A percentile compares a stretch with the other conserved stretches of the same genome.
Conservation (phyloP, 2,329 filamentous ascomycete genomes). For the Colletotrichum sp. region DNA sequence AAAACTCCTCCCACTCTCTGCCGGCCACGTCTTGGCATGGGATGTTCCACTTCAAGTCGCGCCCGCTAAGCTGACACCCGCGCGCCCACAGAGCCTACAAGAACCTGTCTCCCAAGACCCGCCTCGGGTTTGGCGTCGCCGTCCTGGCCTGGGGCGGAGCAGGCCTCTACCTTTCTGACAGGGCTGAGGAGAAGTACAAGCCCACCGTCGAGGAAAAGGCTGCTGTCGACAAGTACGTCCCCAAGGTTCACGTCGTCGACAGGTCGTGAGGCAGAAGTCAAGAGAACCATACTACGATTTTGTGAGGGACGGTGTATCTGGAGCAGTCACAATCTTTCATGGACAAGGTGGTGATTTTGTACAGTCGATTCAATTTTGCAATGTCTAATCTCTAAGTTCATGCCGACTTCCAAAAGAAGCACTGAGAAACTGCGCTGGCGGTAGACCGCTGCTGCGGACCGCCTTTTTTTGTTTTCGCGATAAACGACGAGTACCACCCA, state of each 20-base stretch:
- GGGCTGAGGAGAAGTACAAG: constrained; percentile 73
- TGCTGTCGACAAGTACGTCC: constrained; percentile 64
- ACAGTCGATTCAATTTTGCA: constrained; percentile 6
- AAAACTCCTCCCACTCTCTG: background rate
- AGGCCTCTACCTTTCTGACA: constrained; percentile 77
- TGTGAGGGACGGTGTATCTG: background rate
- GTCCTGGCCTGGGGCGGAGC: constrained; percentile 78
- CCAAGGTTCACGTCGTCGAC: constrained; percentile 68
- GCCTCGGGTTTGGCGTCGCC: constrained; percentile 73
- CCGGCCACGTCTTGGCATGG: background rate
- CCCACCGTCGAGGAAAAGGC: constrained; percentile 77
- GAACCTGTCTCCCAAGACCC: constrained; percentile 72
- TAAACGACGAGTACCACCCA: constrained; percentile 11
- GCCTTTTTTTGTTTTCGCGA: background rate
- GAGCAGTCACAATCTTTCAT: background rate
- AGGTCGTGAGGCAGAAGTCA: constrained; percentile 27
- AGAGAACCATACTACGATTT: background rate
- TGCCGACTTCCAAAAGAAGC: background rate
- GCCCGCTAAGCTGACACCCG: background rate
- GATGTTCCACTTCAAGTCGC: background rate
- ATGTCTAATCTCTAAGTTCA: constrained; percentile 8
- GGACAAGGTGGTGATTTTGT: background rate
- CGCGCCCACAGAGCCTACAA: constrained; percentile 68
- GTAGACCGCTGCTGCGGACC: background rate
- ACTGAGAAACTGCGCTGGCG: background rate